A percentile compares a stretch with the other conserved stretches of the same genome.
Conservation (phyloP, 192 early-diverging fungal genomes). For the Pilaira anomala region DNA sequence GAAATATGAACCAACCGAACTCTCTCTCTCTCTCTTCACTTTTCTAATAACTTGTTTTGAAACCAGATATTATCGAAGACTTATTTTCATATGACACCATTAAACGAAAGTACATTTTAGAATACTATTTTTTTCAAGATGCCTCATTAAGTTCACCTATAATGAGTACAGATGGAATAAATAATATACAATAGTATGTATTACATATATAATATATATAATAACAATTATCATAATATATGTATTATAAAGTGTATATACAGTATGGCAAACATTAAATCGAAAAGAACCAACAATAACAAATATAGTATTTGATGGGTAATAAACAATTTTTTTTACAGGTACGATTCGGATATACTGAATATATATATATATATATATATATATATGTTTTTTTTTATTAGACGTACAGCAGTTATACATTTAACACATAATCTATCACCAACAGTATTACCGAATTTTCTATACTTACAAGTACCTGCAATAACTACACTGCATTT, state of each 20-base stretch:
- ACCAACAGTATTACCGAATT: constrained; percentile 46
- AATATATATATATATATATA: not conserved
- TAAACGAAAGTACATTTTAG: constrained; percentile 47
- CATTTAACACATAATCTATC: constrained; percentile 48
- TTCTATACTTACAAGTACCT: constrained; percentile 46
- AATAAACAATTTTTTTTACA: not conserved
- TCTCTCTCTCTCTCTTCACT: no score
- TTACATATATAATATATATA: not conserved
- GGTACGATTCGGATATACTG: constrained; percentile 1
- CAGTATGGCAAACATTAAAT: constrained; percentile 34
- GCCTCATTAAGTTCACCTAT: constrained; percentile 49
- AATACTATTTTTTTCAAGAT: constrained; percentile 50
- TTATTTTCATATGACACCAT: constrained; percentile 48
- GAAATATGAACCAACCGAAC: no score
- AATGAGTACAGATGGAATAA: constrained; percentile 44
- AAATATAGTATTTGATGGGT: constrained; percentile 38
- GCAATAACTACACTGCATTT: constrained; percentile 51
- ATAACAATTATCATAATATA: not conserved
- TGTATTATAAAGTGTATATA: constrained; percentile 22
- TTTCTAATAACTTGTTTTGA: not conserved
- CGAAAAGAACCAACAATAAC: constrained; percentile 27
- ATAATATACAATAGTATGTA: constrained; percentile 47
- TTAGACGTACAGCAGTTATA: constrained; percentile 46
- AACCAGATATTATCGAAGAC: constrained; percentile 40
- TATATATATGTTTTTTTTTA: not conserved